Percentiles rank a stretch among this genome's conserved stretches.
These are phyloP conservation scores for Vaccinium vitisidaea DNA, from an alignment of 148 eudicot species.

Conservation along the genomic window DNA sequence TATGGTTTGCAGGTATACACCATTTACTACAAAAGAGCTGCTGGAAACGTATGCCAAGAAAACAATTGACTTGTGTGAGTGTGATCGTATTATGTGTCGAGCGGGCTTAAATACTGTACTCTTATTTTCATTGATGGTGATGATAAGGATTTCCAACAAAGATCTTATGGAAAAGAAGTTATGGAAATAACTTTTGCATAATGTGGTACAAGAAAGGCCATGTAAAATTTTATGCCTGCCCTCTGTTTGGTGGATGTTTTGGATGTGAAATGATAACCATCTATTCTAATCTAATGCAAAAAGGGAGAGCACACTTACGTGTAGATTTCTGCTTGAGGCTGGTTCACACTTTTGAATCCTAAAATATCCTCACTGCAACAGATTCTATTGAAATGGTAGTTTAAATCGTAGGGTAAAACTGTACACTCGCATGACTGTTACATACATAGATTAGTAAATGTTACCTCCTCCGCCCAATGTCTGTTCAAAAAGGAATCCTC, in stretches of 20 bases:
- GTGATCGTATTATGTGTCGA: background rate
- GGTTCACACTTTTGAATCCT: too few species aligned
- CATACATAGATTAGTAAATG: too few species aligned
- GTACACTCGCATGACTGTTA: too few species aligned
- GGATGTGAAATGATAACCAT: background rate
- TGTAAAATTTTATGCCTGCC: background rate
- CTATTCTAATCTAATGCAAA: too few species aligned
- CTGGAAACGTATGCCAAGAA: constrained; percentile 71
- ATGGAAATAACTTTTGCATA: background rate
- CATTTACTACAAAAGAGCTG: constrained; percentile 76
- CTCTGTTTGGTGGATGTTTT: background rate
- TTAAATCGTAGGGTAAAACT: too few species aligned
- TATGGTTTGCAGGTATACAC: constrained; percentile 65
- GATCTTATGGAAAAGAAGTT: background rate
- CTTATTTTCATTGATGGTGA: background rate
- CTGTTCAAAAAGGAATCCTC: too few species aligned
- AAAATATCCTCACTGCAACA: too few species aligned
- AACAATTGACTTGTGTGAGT: constrained; percentile 82
- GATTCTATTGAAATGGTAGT: too few species aligned
- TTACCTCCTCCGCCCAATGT: too few species aligned
- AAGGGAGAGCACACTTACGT: too few species aligned
- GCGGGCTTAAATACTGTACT: background rate
- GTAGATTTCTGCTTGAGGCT: too few species aligned
- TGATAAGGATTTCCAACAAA: background rate
- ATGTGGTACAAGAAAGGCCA: background rate